Evolutionary conservation across 306 rosid genomes (phyloP).

Genomic region (Quercus wislizeni): DNA sequence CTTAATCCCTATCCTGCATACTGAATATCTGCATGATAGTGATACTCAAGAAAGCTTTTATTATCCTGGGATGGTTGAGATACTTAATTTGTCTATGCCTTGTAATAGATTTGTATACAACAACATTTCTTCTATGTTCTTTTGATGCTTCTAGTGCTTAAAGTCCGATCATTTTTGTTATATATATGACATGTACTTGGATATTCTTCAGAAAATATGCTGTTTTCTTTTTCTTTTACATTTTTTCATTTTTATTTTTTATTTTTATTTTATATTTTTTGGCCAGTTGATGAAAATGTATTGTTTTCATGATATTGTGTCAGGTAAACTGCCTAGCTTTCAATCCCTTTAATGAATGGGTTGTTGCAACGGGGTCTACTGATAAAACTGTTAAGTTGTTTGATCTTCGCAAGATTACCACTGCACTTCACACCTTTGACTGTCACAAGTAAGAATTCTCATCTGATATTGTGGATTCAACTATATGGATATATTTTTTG

Average conservation of each 20-base stretch:
- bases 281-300: constrained; percentile 2
- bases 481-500: not conserved
- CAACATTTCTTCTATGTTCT: constrained; percentile 3
- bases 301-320: constrained; percentile 8
- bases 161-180: not conserved
- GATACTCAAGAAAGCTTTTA: not conserved
- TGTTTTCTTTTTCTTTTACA: too few species aligned
- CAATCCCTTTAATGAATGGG: constrained; percentile 97
- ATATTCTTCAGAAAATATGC: not conserved
- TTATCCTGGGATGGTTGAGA: not conserved
- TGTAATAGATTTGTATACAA: not conserved
- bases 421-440: constrained; percentile 85
- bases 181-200: not conserved
- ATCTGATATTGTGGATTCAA: constrained; percentile 1
- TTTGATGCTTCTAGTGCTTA: constrained; percentile 12
- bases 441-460: constrained; percentile 75
- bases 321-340: constrained; percentile 97
- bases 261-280: not conserved
- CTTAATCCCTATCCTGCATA: not conserved
- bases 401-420: constrained; percentile 81
- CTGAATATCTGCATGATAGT: not conserved
- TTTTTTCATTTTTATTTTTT: not conserved
- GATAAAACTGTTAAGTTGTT: constrained; percentile 95
- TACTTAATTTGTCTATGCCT: not conserved
- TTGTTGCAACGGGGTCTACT: constrained; percentile 97